Conservation (phyloP, 768 basidiomycete genomes). For the Mycena metata region DNA sequence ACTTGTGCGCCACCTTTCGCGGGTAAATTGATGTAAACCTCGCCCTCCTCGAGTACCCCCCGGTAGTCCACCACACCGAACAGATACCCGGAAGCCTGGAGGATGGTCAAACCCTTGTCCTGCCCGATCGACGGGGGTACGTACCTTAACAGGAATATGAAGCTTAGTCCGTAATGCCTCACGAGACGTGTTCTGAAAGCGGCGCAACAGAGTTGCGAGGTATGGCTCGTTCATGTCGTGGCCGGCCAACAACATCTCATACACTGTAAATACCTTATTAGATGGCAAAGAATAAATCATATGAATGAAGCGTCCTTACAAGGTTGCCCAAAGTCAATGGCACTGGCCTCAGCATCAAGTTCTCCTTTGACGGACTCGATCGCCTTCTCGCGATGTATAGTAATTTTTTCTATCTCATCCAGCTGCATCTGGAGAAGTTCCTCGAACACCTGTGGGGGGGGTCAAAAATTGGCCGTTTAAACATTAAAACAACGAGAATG, state of each 20-base stretch:
- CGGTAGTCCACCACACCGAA: slow-evolving; percentile 40
- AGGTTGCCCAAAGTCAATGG: no score
- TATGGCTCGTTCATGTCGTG: slow-evolving; percentile 41
- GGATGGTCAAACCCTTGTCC: no score
- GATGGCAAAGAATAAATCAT: neutral
- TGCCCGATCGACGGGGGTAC: neutral
- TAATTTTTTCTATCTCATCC: slow-evolving; percentile 32
- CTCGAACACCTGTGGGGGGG: slow-evolving; percentile 31
- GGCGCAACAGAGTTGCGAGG: slow-evolving; percentile 29
- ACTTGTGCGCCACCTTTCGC: slow-evolving; percentile 29
- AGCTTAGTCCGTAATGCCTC: slow-evolving; percentile 37
- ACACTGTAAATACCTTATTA: slow-evolving; percentile 28
- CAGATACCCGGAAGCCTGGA: slow-evolving; percentile 23
- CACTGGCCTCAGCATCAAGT: slow-evolving; percentile 31
- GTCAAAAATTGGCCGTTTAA: no score
- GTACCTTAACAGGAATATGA: slow-evolving; percentile 37
- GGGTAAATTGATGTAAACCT: slow-evolving; percentile 42
- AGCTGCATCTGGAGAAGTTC: slow-evolving; percentile 35
- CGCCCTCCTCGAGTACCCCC: slow-evolving; percentile 34
- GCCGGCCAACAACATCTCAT: slow-evolving; percentile 38
- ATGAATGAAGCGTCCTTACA: no score
- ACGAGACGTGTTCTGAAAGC: slow-evolving; percentile 32
- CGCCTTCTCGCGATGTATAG: slow-evolving; percentile 31
- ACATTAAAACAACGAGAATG: neutral
- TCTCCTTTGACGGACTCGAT: slow-evolving; percentile 37